Evolutionary conservation across 78 protist species (phyloP), one percentile per base, ranked within the genome.

Genomic region (Dictyostelium brefeldianum): DNA sequence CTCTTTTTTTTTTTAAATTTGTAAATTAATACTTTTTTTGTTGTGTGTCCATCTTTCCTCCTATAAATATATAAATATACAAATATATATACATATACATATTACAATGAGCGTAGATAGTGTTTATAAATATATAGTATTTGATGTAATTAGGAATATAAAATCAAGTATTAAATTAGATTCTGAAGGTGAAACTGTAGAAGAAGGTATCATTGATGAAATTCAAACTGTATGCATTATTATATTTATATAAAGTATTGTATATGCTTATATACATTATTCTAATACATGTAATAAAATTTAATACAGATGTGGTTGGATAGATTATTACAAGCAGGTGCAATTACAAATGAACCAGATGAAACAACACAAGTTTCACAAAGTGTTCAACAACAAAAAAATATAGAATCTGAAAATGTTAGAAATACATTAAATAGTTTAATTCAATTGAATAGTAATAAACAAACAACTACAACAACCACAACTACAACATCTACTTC

Each of bases 271-370:
- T n/a, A n/a, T n/a, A n/a, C n/a, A n/a, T 18, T 71, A 12, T 29
- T 29, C 4, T 65, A 65, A 65, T 29, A 25, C 3, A 65, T 10
- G 43, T 9, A 4, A 70, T 46, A 15, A 11, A 41, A 6, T 4
- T n/a, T n/a, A n/a, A n/a, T n/a, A n/a, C 15, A 74, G 81, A 84
- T 84, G 82, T 84, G 82, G 83, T 69, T 41, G 14, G 59, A 78
- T 22, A 83, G 90, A 71, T 71, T 83, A 54, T 31, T n/a, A 54
- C 79, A 83, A 53, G 18, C 69, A 53, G 90, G 80, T 29, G 69
- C 90, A 8, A 48, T 78, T 29, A n/a, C 48, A 7, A 46, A 46
- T 75, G 69, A 27, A 22, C 48, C 78, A 17, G 53, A 71, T 18
- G 53, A 71, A 71, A 71, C 78, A 43, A 22, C 73, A 71, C 29